A percentile compares a stretch with the other conserved stretches of the same genome.
Conservation (phyloP, 225 moss, liverwort and hornwort species). For the Pleurozium schreberi region DNA sequence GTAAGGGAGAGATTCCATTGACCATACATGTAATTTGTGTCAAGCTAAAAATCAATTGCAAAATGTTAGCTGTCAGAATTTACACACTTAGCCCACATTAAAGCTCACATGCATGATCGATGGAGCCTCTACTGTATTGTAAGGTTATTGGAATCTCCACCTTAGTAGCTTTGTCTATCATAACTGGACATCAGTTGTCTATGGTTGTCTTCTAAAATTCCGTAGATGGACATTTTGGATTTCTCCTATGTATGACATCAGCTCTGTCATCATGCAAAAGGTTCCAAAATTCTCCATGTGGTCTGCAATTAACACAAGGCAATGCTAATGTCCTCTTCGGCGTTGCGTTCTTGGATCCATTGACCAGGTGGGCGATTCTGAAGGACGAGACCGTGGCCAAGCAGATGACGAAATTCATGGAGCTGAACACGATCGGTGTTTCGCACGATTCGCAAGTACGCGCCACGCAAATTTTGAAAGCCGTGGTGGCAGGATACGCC, state of each 20-base stretch:
- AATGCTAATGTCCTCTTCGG: neutral
- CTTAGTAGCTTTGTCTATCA: neutral
- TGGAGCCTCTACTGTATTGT: neutral
- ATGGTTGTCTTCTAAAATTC: neutral
- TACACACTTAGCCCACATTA: neutral
- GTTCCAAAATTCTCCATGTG: neutral
- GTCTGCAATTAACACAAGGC: neutral
- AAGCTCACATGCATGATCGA: neutral
- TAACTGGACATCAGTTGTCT: neutral
- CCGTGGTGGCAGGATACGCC: slow-evolving; percentile 26
- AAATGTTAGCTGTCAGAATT: neutral
- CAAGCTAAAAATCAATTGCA: neutral
- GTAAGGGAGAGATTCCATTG: neutral
- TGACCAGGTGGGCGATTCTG: slow-evolving; percentile 61
- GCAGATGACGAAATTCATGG: slow-evolving; percentile 59
- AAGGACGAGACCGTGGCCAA: slow-evolving; percentile 43
- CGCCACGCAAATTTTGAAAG: slow-evolving; percentile 38
- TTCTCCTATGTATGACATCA: neutral
- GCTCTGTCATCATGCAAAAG: neutral
- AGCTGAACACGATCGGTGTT: slow-evolving; percentile 62
- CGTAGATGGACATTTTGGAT: no score
- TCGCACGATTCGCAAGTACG: slow-evolving; percentile 66
- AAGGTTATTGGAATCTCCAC: neutral
- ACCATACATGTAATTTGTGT: neutral
- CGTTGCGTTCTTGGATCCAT: neutral